A percentile compares a stretch with the other conserved stretches of the same genome.
Evolutionary conservation across 768 basidiomycete genomes (phyloP).

Genomic region (Mycena chlorophos): DNA sequence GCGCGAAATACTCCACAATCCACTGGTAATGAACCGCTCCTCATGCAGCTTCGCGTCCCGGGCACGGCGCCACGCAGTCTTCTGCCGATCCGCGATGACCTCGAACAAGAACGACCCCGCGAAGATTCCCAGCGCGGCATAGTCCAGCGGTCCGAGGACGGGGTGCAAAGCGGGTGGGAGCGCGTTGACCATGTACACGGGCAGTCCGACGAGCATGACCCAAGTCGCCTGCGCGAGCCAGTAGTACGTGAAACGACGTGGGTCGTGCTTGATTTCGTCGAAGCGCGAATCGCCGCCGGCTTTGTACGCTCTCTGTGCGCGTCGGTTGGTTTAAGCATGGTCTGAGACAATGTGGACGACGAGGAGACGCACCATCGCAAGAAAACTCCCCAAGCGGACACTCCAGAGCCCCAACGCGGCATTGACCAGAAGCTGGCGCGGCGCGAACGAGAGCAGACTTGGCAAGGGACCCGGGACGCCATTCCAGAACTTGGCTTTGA

Average conservation of each 20-base stretch:
- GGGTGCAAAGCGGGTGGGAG: conserved; percentile 52
- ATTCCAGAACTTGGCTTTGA: conserved; percentile 51
- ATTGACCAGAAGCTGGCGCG: conserved; percentile 59
- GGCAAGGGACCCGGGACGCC: conserved; percentile 41
- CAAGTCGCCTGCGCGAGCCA: conserved; percentile 72
- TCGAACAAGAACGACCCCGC: conserved; percentile 60
- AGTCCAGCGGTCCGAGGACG: conserved; percentile 54
- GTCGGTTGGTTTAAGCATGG: background rate
- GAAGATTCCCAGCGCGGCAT: conserved; percentile 53
- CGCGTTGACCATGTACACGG: conserved; percentile 64
- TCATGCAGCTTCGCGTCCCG: conserved; percentile 66
- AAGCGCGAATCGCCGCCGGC: conserved; percentile 67
- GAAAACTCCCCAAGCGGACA: conserved; percentile 59
- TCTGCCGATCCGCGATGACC: conserved; percentile 64
- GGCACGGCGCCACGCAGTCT: conserved; percentile 57
- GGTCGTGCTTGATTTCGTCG: conserved; percentile 49
- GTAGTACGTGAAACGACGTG: conserved; percentile 48
- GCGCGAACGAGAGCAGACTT: conserved; percentile 48
- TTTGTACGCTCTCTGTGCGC: conserved; percentile 43
- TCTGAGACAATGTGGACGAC: background rate
- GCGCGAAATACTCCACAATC: conserved; percentile 65
- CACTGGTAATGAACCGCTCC: conserved; percentile 66
- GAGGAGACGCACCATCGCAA: conserved; percentile 45
- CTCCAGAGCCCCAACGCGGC: conserved; percentile 63
- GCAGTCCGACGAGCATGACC: conserved; percentile 68